phyloP scores from a whole-genome alignment of 129 eudicot genomes.

The Arctium lappa region DNA sequence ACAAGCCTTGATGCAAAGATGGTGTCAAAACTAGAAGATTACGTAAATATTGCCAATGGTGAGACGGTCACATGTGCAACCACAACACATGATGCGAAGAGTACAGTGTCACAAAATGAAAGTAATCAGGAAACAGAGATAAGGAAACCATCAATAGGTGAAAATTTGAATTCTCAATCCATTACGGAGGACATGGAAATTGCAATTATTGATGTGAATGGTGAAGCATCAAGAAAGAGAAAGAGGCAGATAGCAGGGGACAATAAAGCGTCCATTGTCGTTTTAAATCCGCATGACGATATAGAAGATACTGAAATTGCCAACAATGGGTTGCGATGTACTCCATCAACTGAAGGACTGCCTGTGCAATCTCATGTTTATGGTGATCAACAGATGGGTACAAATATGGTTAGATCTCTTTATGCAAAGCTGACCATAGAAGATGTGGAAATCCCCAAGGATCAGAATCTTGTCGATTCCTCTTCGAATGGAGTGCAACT shows the following conservation, averaged over 20 bases:
- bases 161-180: not conserved
- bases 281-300: not conserved
- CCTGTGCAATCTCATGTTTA: not conserved
- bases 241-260: not conserved
- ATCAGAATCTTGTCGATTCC: not conserved
- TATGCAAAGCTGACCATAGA: constrained; percentile 18
- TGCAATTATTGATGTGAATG: constrained; percentile 12
- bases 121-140: not conserved
- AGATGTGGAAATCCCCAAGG: not conserved
- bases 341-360: not conserved
- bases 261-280: constrained; percentile 3
- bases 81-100: not conserved
- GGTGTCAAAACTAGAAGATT: not conserved
- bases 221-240: constrained; percentile 20
- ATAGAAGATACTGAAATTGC: not conserved
- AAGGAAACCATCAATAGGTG: not conserved
- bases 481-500: not conserved
- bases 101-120: not conserved
- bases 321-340: not conserved
- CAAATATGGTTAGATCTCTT: not conserved
- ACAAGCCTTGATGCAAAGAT: not conserved
- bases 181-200: not conserved
- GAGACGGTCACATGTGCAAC: not conserved
- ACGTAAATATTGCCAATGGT: not conserved
- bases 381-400: constrained; percentile 1